phyloP scores from a whole-genome alignment of 768 basidiomycete species.

The Boletus subcaerulescens region DNA sequence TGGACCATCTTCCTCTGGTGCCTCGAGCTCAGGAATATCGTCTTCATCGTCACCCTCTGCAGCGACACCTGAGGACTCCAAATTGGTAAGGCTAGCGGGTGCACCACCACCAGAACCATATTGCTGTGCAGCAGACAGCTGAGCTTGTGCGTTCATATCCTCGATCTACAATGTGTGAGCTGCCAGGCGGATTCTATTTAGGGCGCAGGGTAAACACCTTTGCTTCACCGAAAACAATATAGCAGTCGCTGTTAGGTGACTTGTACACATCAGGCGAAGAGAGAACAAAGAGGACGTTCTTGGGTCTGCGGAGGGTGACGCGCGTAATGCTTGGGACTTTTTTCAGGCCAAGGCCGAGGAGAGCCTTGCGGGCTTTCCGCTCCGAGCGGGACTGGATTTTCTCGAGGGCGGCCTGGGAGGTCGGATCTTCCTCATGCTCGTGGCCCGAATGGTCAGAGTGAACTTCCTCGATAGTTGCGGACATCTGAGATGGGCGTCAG shows the following conservation, averaged over 20 bases:
- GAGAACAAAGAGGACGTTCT: slow-evolving; percentile 94
- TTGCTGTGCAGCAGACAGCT: slow-evolving; percentile 77
- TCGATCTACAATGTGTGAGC: slow-evolving; percentile 54
- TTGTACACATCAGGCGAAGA: slow-evolving; percentile 97
- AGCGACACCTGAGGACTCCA: slow-evolving; percentile 50
- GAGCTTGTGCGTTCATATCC: slow-evolving; percentile 81
- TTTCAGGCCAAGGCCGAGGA: slow-evolving; percentile 88
- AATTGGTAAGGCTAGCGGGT: slow-evolving; percentile 39
- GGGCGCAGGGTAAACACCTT: slow-evolving; percentile 50
- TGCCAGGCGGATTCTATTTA: not conserved
- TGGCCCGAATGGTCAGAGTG: slow-evolving; percentile 76
- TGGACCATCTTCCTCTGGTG: slow-evolving; percentile 74
- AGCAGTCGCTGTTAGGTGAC: slow-evolving; percentile 94
- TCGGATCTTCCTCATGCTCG: slow-evolving; percentile 77
- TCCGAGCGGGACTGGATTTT: slow-evolving; percentile 95
- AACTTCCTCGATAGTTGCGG: slow-evolving; percentile 76
- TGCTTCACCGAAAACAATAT: slow-evolving; percentile 98
- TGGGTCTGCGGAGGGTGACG: slow-evolving; percentile 91
- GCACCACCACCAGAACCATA: slow-evolving; percentile 53
- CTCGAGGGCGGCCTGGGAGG: slow-evolving; percentile 79
- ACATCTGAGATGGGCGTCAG: slow-evolving; percentile 51
- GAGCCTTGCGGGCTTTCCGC: slow-evolving; percentile 93
- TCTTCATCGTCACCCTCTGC: slow-evolving; percentile 63
- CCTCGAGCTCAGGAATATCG: slow-evolving; percentile 82
- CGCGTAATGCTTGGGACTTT: slow-evolving; percentile 90